Conservation (phyloP, 31 red algal genomes). For the Asparagopsis taxiformis region DNA sequence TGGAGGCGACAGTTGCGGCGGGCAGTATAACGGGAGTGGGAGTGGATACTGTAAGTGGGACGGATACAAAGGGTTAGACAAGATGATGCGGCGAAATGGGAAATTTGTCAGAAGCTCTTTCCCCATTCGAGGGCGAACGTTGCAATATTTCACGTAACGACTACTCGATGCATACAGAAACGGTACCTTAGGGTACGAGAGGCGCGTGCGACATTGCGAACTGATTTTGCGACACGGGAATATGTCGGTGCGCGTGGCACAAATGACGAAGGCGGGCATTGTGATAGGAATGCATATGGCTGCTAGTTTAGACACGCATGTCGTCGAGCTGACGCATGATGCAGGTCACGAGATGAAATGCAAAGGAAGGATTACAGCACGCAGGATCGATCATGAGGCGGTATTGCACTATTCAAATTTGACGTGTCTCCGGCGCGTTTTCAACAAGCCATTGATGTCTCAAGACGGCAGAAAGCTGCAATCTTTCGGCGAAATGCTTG, state of each 20-base stretch:
- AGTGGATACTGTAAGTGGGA: neutral
- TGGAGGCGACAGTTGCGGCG: too few relatives aligned
- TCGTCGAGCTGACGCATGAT: too few relatives aligned
- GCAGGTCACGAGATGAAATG: too few relatives aligned
- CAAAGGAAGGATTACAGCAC: too few relatives aligned
- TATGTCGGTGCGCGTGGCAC: neutral
- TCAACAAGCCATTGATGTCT: too few relatives aligned
- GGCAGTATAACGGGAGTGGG: neutral
- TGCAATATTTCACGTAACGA: slow-evolving; percentile 50
- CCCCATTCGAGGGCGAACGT: slow-evolving; percentile 9
- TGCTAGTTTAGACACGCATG: neutral
- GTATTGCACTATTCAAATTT: too few relatives aligned
- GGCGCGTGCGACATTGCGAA: neutral
- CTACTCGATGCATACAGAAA: slow-evolving; percentile 47
- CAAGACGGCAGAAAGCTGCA: too few relatives aligned
- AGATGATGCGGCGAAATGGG: neutral
- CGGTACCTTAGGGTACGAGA: slow-evolving; percentile 24
- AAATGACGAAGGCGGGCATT: slow-evolving; percentile 34
- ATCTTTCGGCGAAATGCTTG: too few relatives aligned
- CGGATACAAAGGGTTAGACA: too few relatives aligned
- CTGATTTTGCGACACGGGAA: neutral
- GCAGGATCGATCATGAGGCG: too few relatives aligned
- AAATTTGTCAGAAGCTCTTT: neutral
- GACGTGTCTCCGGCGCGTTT: too few relatives aligned
- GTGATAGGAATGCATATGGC: neutral